phyloP scores from a whole-genome alignment of 345 rosid genomes.

The Syzygium oleosum region DNA sequence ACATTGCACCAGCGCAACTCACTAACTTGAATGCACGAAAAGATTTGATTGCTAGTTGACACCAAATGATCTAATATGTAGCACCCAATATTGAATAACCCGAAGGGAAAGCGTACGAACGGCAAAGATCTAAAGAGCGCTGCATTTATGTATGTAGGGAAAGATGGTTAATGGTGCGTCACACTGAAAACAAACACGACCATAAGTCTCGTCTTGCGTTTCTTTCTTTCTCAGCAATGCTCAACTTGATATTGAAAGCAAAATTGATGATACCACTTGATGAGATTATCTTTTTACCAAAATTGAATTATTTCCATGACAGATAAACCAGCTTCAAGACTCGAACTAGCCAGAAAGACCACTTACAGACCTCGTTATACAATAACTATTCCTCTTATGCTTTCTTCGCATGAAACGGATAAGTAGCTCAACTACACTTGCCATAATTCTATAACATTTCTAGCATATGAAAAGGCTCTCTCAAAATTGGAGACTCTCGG shows the following conservation, averaged over 20 bases:
- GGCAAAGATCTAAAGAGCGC: background rate
- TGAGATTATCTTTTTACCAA: background rate
- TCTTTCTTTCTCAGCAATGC: background rate
- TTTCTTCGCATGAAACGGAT: background rate
- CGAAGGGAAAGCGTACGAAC: background rate
- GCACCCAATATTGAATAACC: background rate
- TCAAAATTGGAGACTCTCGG: background rate
- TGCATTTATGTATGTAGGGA: background rate
- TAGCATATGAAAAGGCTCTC: background rate
- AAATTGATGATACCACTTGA: background rate
- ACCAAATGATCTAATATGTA: background rate
- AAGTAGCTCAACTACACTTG: background rate
- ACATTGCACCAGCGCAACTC: background rate
- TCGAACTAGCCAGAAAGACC: background rate
- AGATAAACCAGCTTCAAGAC: background rate
- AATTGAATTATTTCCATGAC: background rate
- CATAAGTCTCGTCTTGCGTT: background rate
- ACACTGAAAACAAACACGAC: background rate
- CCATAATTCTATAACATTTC: background rate
- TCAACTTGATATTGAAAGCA: background rate
- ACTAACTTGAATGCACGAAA: background rate
- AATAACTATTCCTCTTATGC: background rate
- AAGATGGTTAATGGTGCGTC: background rate
- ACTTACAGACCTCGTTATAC: background rate
- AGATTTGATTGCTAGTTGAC: background rate